phyloP scores from a whole-genome alignment of 805 yeast genomes.

The Nakazawaea peltata region DNA sequence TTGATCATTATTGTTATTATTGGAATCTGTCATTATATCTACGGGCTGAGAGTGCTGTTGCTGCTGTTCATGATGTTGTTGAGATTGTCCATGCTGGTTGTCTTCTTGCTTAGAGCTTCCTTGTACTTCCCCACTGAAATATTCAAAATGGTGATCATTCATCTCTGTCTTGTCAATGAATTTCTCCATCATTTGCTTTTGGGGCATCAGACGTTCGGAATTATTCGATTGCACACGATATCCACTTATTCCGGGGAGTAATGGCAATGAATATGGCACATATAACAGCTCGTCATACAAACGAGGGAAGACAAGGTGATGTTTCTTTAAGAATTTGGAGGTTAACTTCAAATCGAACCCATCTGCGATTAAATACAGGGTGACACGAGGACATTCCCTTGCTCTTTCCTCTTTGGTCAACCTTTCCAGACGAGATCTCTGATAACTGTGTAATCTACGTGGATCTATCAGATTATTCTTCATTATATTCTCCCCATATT shows the following conservation, averaged over 20 bases:
- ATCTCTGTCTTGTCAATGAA: constrained; percentile 76
- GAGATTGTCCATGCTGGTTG: too few relatives aligned
- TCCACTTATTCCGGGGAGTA: constrained; percentile 77
- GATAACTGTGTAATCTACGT: constrained; percentile 12
- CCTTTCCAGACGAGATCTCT: constrained; percentile 39
- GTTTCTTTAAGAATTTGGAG: constrained; percentile 51
- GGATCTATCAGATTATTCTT: constrained; percentile 11
- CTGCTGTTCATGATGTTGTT: too few relatives aligned
- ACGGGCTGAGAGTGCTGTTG: too few relatives aligned
- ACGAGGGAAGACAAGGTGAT: constrained; percentile 82
- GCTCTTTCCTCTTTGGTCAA: constrained; percentile 53
- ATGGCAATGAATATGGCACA: constrained; percentile 81
- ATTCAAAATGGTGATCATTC: constrained; percentile 87
- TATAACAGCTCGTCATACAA: constrained; percentile 89
- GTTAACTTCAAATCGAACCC: constrained; percentile 62
- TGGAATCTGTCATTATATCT: constrained; percentile 2
- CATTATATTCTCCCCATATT: constrained; percentile 6
- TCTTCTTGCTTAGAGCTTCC: too few relatives aligned
- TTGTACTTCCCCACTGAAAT: constrained; percentile 52
- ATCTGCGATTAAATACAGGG: constrained; percentile 88
- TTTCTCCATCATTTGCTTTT: constrained; percentile 55
- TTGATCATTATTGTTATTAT: not conserved
- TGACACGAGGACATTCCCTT: constrained; percentile 69
- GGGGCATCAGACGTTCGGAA: constrained; percentile 29
- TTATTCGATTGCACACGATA: constrained; percentile 67